phyloP scores from a whole-genome alignment of 2,329 filamentous ascomycete species.

The Alternaria arbusti region DNA sequence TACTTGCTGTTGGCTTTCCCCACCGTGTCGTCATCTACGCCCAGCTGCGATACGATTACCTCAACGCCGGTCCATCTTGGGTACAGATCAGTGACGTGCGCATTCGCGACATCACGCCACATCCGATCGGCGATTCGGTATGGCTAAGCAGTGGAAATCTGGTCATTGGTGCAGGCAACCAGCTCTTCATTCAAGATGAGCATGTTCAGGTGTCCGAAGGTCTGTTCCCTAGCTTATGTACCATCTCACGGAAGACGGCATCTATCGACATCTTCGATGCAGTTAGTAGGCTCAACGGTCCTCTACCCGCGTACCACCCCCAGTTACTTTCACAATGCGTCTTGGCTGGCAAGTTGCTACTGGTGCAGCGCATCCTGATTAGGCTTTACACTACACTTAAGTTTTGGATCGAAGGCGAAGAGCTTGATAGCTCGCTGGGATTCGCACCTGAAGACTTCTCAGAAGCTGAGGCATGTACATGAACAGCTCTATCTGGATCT shows the following conservation, averaged over 20 bases:
- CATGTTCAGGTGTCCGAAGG: constrained; percentile 70
- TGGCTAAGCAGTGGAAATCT: constrained; percentile 88
- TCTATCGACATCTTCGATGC: constrained; percentile 78
- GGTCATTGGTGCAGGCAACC: constrained; percentile 87
- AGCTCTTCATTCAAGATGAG: constrained; percentile 84
- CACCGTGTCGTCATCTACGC: constrained; percentile 81
- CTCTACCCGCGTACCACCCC: constrained; percentile 89
- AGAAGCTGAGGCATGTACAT: constrained; percentile 50
- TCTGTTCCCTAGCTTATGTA: constrained; percentile 62
- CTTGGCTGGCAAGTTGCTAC: constrained; percentile 73
- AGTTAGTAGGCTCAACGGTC: constrained; percentile 83
- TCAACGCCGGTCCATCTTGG: constrained; percentile 90
- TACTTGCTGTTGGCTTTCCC: constrained; percentile 91
- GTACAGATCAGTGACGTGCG: constrained; percentile 81
- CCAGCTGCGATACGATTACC: constrained; percentile 89
- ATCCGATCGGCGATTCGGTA: constrained; percentile 90
- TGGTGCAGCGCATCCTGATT: constrained; percentile 76
- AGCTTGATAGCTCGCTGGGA: constrained; percentile 78
- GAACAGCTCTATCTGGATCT: rapidly evolving
- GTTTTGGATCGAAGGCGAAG: constrained; percentile 81
- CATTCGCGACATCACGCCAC: constrained; percentile 81
- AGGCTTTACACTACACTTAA: constrained; percentile 78
- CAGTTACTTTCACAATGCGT: constrained; percentile 89
- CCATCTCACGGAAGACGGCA: constrained; percentile 56
- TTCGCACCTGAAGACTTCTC: constrained; percentile 58